Conservation (phyloP, 371 early-diverging fungal species). For the Rhizomucor pusillus region DNA sequence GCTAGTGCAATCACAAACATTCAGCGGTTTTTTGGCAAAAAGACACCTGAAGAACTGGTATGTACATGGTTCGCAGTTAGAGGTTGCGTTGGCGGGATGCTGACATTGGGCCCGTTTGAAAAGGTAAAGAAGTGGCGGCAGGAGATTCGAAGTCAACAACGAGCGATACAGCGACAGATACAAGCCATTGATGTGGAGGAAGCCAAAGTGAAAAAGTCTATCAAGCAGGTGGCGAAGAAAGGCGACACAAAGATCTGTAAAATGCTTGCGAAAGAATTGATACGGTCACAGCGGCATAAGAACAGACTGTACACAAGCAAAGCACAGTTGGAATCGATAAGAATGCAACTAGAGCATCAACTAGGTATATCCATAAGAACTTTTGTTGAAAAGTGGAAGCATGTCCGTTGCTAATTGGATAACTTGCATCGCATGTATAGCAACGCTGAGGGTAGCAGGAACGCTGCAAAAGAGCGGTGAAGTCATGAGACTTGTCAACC, state of each 20-base stretch:
- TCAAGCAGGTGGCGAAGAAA: slow-evolving; percentile 89
- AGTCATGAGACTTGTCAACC: slow-evolving; percentile 89
- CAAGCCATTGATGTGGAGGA: slow-evolving; percentile 82
- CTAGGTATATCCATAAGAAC: slow-evolving; percentile 51
- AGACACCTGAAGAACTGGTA: slow-evolving; percentile 65
- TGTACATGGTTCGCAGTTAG: slow-evolving; percentile 3
- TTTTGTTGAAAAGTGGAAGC: neutral
- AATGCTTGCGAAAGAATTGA: slow-evolving; percentile 83
- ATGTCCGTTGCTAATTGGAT: neutral
- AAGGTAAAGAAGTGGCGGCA: slow-evolving; percentile 91
- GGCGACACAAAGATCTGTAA: slow-evolving; percentile 78
- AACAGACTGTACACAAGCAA: slow-evolving; percentile 83
- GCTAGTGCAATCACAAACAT: slow-evolving; percentile 34
- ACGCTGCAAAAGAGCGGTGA: slow-evolving; percentile 84
- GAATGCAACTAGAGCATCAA: slow-evolving; percentile 90
- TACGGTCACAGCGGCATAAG: slow-evolving; percentile 76
- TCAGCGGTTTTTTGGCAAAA: slow-evolving; percentile 65
- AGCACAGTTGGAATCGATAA: slow-evolving; percentile 90
- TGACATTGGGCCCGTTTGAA: neutral
- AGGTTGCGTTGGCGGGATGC: neutral
- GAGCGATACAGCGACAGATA: slow-evolving; percentile 85
- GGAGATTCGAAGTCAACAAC: slow-evolving; percentile 81
- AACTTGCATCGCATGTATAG: slow-evolving; percentile 25
- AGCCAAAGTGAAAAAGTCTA: slow-evolving; percentile 69
- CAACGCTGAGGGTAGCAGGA: slow-evolving; percentile 86